A percentile compares a stretch with the other conserved stretches of the same genome.
Evolutionary conservation across 2,329 filamentous ascomycete species (phyloP).

Genomic region (Penicillium sp.): DNA sequence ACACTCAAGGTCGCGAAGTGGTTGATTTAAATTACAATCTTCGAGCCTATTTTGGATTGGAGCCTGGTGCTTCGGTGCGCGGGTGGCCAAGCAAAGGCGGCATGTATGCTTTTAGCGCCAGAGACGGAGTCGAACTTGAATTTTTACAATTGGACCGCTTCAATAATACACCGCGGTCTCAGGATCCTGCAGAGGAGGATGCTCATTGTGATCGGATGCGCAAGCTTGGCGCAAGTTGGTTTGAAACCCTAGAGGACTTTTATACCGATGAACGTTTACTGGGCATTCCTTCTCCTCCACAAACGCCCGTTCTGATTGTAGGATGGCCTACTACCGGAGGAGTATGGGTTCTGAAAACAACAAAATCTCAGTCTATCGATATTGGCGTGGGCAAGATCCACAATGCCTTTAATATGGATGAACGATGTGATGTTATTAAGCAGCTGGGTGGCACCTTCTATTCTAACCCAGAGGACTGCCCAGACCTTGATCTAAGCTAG

Average conservation of each 20-base stretch:
- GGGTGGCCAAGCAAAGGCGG: not conserved
- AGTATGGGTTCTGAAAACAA: not conserved
- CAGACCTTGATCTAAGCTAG: not conserved
- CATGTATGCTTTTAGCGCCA: not conserved
- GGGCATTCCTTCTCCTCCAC: not conserved
- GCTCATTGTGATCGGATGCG: not conserved
- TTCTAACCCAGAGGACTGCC: not conserved
- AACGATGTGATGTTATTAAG: not conserved
- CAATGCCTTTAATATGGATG: not conserved
- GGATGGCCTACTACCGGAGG: not conserved
- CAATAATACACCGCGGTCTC: not conserved
- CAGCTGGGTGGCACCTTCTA: not conserved
- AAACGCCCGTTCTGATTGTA: not conserved
- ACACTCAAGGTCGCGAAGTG: not conserved
- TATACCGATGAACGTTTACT: not conserved
- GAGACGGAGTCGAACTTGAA: not conserved
- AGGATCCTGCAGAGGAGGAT: not conserved
- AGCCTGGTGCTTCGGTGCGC: not conserved
- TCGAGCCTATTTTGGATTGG: not conserved
- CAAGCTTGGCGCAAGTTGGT: not conserved
- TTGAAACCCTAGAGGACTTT: not conserved
- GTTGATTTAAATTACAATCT: not conserved
- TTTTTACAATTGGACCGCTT: not conserved
- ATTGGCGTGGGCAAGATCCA: not conserved
- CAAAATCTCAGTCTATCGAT: not conserved